These are phyloP conservation scores for Phascolomyces articulosus DNA, from an alignment of 371 early-diverging fungal genomes.

Conservation along the genomic window DNA sequence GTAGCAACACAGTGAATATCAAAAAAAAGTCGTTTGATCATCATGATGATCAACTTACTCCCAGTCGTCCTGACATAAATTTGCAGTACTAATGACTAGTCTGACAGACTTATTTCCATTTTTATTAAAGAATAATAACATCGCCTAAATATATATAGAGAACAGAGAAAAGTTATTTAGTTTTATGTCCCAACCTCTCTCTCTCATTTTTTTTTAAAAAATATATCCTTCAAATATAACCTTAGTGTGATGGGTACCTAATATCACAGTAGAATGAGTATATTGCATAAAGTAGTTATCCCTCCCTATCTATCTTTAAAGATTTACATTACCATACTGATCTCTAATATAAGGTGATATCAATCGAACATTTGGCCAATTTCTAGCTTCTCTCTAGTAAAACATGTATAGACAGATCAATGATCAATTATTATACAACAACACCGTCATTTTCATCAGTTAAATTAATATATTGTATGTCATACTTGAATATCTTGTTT, in stretches of 20 bases:
- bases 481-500: neutral
- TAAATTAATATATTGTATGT: neutral
- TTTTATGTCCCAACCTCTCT: too few species aligned
- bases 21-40: too few species aligned
- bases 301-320: too few species aligned
- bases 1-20: too few species aligned
- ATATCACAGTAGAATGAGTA: too few species aligned
- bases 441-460: too few species aligned
- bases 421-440: neutral
- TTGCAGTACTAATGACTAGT: slow-evolving; percentile 67
- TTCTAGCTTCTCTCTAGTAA: slow-evolving; percentile 16
- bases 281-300: too few species aligned
- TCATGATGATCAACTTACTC: slow-evolving; percentile 35
- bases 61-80: slow-evolving; percentile 65
- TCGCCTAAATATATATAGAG: slow-evolving; percentile 40
- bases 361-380: slow-evolving; percentile 17
- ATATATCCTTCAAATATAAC: too few species aligned
- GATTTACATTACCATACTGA: slow-evolving; percentile 18
- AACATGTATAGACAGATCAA: neutral
- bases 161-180: too few species aligned
- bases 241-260: slow-evolving; percentile 71
- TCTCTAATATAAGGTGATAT: slow-evolving; percentile 14
- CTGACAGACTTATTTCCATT: slow-evolving; percentile 29
- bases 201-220: too few species aligned
- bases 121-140: slow-evolving; percentile 57